Conservation (phyloP, 1,284 basidiomycete species). For the Volvariella surrecta region DNA sequence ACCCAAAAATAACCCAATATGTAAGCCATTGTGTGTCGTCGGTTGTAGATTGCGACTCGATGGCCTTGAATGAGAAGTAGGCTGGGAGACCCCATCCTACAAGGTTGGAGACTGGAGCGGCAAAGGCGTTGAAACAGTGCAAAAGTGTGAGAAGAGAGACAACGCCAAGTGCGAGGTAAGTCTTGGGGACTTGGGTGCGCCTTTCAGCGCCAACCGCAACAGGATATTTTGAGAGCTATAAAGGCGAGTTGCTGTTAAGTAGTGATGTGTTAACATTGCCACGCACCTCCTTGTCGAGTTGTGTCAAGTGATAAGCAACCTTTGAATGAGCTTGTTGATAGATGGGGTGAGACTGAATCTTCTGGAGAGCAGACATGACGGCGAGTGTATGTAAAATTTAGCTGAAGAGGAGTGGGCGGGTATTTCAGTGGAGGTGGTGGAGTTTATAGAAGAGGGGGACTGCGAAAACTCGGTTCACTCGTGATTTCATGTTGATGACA, state of each 20-base stretch:
- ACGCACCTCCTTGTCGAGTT: slow-evolving; percentile 92
- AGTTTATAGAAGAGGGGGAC: slow-evolving; percentile 1
- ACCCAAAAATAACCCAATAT: slow-evolving; percentile 83
- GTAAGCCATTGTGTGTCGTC: slow-evolving; percentile 88
- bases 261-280: slow-evolving; percentile 9
- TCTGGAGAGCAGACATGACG: slow-evolving; percentile 66
- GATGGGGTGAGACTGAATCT: slow-evolving; percentile 78
- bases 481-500: slow-evolving; percentile 24
- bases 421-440: slow-evolving; percentile 20
- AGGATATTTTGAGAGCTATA: slow-evolving; percentile 87
- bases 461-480: not conserved
- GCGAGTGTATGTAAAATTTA: slow-evolving; percentile 13
- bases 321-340: slow-evolving; percentile 74
- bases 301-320: slow-evolving; percentile 65
- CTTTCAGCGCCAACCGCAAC: slow-evolving; percentile 78
- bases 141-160: slow-evolving; percentile 57
- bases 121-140: slow-evolving; percentile 78
- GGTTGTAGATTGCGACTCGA: slow-evolving; percentile 63
- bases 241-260: slow-evolving; percentile 5
- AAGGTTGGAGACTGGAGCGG: slow-evolving; percentile 76
- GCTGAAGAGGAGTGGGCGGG: slow-evolving; percentile 12
- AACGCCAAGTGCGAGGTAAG: slow-evolving; percentile 79
- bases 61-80: slow-evolving; percentile 79
- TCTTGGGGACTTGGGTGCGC: slow-evolving; percentile 89
- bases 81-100: slow-evolving; percentile 81